A percentile compares a stretch with the other conserved stretches of the same genome.
Evolutionary conservation across 2,329 filamentous ascomycete species (phyloP).

Genomic region (Thelonectria blattea): DNA sequence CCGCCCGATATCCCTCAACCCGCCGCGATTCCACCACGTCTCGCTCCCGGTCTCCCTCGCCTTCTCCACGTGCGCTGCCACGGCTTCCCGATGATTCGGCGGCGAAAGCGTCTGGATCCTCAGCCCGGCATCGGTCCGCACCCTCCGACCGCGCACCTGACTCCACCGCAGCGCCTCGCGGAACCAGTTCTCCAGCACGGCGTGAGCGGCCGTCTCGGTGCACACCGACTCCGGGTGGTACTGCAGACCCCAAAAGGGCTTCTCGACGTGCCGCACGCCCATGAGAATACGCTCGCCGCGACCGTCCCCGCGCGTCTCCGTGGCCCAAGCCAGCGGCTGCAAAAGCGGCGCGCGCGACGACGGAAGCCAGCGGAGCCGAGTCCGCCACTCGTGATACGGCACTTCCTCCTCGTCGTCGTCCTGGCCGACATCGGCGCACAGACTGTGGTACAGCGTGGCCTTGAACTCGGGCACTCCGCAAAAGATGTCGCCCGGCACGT

Average conservation of each 20-base stretch:
- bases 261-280: conserved; percentile 70
- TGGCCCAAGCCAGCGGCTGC: conserved; percentile 68
- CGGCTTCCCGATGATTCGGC: conserved; percentile 34
- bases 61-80: conserved; percentile 22
- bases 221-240: conserved; percentile 92
- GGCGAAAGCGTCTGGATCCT: conserved; percentile 36
- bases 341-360: conserved; percentile 48
- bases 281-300: conserved; percentile 68
- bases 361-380: conserved; percentile 47
- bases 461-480: conserved; percentile 61
- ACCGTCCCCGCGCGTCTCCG: conserved; percentile 49
- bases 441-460: conserved; percentile 79
- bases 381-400: conserved; percentile 25
- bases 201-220: conserved; percentile 70
- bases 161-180: conserved; percentile 67
- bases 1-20: conserved; percentile 25
- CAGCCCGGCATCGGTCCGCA: conserved; percentile 19
- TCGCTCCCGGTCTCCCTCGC: background rate
- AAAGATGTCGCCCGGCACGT: conserved; percentile 66
- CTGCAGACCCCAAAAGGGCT: conserved; percentile 86
- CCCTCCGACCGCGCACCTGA: conserved; percentile 31
- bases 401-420: conserved; percentile 33
- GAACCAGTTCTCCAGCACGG: conserved; percentile 80
- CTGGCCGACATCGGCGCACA: conserved; percentile 62
- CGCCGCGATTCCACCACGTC: conserved; percentile 23